Base-by-base conservation (phyloP, 495 filamentous ascomycete species). In the Mycothermus thermophilus region DNA sequence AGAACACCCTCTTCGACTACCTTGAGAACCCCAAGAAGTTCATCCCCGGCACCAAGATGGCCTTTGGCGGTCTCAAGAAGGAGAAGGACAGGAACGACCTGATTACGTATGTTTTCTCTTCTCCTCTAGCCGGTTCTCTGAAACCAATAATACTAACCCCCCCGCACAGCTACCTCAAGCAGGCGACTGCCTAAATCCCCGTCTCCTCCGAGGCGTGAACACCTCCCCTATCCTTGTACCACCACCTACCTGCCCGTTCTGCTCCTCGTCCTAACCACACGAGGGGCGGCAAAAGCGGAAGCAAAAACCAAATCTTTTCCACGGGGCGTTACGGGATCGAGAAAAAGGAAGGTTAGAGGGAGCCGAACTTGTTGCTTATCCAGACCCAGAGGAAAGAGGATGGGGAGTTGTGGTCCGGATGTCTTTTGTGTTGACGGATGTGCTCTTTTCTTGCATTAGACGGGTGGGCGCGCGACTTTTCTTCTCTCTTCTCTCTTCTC, bases 41-140 rank as follows among this genome's bases (percentile, higher is more conserved):
- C 77, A 96, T 99, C 44, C 92, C 90, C 51, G 90, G 90, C 48
- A 99, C 90, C 63, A 99, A 99, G 84, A 99, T 99, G 90, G 90
- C 90, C 54, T 99, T 99, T 62, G 90, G 90, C 69, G 90, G 90
- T 57, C 71, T 99, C 49, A 99, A 99, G 88, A 99, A 99, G 81
- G 75, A 71, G 47, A 95, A 95, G 81, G 90, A 99, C 70, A 74
- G 90, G 62, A 96, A 96, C 65, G 92, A 99, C 67, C 73, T 99
- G 48, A 93, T 96, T 74, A 88, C 86, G 83, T 93, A 80, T 50
- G 83, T 71, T 50, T 30, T 13, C 32, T 40, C 24, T 33, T 24
- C 32, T 46, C 39, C 46, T 45, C 30, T 43, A 18, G 8, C 13
- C 22, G 6, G 6, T 19, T 31, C 15, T 13, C 19, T 19, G 14